Evolutionary conservation across 2,329 filamentous ascomycete genomes (phyloP).

Genomic region (Aspergillus sojae): DNA sequence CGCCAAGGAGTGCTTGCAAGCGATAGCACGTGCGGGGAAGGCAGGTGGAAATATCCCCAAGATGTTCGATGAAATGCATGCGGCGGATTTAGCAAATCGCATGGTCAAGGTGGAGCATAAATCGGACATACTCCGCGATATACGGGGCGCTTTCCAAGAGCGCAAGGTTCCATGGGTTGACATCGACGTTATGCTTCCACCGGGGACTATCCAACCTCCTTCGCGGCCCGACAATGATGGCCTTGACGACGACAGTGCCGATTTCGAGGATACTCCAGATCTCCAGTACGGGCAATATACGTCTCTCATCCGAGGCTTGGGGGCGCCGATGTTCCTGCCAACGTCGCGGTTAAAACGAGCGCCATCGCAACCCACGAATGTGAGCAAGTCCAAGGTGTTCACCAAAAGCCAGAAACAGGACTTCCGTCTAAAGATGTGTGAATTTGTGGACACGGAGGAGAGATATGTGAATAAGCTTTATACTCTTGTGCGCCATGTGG

Average conservation of each 20-base stretch:
- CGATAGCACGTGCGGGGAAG: constrained; percentile 54
- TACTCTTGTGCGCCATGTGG: constrained; percentile 79
- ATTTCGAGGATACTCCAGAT: constrained; percentile 31
- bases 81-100: constrained; percentile 81
- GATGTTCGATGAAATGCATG: constrained; percentile 89
- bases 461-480: constrained; percentile 88
- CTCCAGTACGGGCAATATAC: constrained; percentile 76
- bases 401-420: constrained; percentile 80
- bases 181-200: constrained; percentile 81
- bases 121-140: constrained; percentile 69
- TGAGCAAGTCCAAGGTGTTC: constrained; percentile 78
- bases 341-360: constrained; percentile 82
- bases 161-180: constrained; percentile 85
- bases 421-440: constrained; percentile 82
- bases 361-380: constrained; percentile 79
- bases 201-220: constrained; percentile 70
- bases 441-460: constrained; percentile 90
- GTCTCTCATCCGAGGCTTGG: constrained; percentile 75
- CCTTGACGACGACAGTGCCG: constrained; percentile 63
- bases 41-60: constrained; percentile 65
- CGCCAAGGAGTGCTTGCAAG: constrained; percentile 71
- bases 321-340: constrained; percentile 82
- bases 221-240: constrained; percentile 64
- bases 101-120: constrained; percentile 83
- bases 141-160: constrained; percentile 76